Percentiles rank a stretch among this genome's conserved stretches.
Conservation (phyloP, 352 stramenopile species). For the Globisporangium paddicum region DNA sequence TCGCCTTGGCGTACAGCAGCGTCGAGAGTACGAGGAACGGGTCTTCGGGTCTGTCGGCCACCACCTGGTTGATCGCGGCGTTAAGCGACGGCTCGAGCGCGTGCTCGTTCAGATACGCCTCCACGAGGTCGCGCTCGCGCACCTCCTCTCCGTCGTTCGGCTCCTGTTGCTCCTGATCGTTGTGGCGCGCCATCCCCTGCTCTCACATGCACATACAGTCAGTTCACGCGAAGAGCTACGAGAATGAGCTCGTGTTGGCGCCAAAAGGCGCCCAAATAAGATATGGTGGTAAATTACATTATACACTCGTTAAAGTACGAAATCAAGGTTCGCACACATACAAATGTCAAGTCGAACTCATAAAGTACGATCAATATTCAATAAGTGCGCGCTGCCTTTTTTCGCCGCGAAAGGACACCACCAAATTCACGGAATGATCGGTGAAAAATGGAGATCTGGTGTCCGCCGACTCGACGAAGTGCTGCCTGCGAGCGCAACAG, state of each 20-base stretch:
- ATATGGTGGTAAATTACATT: not conserved
- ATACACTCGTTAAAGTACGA: not conserved
- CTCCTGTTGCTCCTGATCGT: conserved; percentile 6
- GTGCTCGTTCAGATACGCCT: conserved; percentile 70
- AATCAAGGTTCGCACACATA: not conserved
- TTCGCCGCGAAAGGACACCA: conserved; percentile 3
- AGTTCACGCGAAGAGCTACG: not conserved
- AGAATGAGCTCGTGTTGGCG: not conserved
- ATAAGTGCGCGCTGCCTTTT: not conserved
- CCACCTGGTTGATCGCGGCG: conserved; percentile 67
- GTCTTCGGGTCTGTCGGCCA: conserved; percentile 55
- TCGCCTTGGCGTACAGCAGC: conserved; percentile 53
- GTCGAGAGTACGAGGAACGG: conserved; percentile 68
- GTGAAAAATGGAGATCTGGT: not conserved
- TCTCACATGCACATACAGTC: not conserved
- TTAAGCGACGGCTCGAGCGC: conserved; percentile 63
- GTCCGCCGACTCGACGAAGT: too few relatives aligned
- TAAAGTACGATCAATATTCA: not conserved
- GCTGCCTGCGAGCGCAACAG: not conserved
- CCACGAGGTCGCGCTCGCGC: conserved; percentile 66
- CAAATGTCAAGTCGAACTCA: not conserved
- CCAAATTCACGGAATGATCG: not conserved
- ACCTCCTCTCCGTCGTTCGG: conserved; percentile 23
- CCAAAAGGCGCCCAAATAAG: not conserved
- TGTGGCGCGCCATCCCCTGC: not conserved